These are phyloP conservation scores for Pyricularia grisea DNA, from an alignment of 2,329 filamentous ascomycete genomes.

Conservation along the genomic window DNA sequence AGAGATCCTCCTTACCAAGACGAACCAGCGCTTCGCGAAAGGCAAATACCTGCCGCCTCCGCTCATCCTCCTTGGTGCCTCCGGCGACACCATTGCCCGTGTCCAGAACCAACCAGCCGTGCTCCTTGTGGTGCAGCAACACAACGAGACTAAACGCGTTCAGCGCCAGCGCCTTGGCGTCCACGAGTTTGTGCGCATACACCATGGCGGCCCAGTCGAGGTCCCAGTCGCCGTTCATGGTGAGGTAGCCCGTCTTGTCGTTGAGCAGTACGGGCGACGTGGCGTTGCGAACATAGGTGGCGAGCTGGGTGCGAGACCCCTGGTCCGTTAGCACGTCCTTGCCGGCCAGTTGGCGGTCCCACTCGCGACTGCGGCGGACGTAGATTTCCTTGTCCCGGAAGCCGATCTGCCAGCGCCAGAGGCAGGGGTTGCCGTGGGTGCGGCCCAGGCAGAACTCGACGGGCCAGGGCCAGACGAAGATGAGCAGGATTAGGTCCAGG, in stretches of 20 bases:
- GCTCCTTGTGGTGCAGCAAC: conserved; percentile 57
- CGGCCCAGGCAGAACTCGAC: conserved; percentile 58
- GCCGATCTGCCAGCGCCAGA: conserved; percentile 66
- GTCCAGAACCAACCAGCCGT: conserved; percentile 64
- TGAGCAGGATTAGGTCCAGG: conserved; percentile 61
- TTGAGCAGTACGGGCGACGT: conserved; percentile 57
- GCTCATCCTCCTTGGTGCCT: conserved; percentile 45
- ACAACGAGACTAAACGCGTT: conserved; percentile 65
- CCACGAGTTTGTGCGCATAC: conserved; percentile 58
- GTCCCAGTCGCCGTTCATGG: conserved; percentile 80
- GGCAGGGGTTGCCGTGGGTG: conserved; percentile 49
- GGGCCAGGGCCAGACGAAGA: conserved; percentile 66
- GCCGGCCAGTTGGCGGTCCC: conserved; percentile 37
- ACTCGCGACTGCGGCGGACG: conserved; percentile 64
- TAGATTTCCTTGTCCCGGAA: conserved; percentile 76
- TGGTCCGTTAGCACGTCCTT: conserved; percentile 41
- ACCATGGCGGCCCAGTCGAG: conserved; percentile 80
- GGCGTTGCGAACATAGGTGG: conserved; percentile 55
- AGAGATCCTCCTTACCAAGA: conserved; percentile 78
- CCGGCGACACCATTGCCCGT: conserved; percentile 23
- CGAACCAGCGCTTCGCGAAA: conserved; percentile 69
- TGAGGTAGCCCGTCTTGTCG: conserved; percentile 78
- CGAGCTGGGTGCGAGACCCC: conserved; percentile 44
- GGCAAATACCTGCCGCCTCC: conserved; percentile 63
- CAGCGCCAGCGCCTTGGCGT: conserved; percentile 47